Percentiles rank a stretch among this genome's conserved stretches.
phyloP scores from a whole-genome alignment of 192 early-diverging fungal genomes.

The Thamnidium elegans region DNA sequence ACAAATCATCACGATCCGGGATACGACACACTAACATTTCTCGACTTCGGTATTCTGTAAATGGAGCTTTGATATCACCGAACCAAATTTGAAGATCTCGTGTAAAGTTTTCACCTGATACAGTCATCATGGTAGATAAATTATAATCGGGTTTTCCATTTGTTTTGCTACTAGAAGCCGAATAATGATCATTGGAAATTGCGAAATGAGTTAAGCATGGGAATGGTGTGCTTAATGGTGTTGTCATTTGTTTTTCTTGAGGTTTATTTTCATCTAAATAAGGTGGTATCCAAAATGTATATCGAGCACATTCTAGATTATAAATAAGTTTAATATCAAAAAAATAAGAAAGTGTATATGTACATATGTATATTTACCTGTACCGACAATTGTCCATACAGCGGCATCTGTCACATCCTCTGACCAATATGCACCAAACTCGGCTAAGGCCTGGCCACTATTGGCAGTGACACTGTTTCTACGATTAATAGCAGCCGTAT shows the following conservation, averaged over 20 bases:
- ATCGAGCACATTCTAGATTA: constrained; percentile 46
- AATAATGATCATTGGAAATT: constrained; percentile 11
- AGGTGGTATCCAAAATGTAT: constrained; percentile 50
- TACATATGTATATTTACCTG: constrained; percentile 32
- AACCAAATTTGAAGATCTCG: constrained; percentile 69
- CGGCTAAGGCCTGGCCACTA: constrained; percentile 7
- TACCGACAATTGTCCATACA: constrained; percentile 91
- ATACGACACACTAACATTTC: constrained; percentile 44
- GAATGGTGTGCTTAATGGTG: not conserved
- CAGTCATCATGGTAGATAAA: constrained; percentile 8
- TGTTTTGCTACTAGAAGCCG: not conserved
- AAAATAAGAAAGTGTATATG: not conserved
- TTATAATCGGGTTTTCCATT: not conserved
- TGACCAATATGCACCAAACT: constrained; percentile 52
- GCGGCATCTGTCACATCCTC: constrained; percentile 81
- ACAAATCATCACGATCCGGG: constrained; percentile 22
- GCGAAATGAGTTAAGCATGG: constrained; percentile 31
- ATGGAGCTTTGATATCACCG: constrained; percentile 22
- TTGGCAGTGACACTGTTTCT: constrained; percentile 22
- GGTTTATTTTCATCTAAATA: constrained; percentile 11
- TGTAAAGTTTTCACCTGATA: constrained; percentile 65
- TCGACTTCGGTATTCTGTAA: constrained; percentile 35
- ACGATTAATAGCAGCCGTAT: constrained; percentile 2
- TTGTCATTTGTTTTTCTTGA: constrained; percentile 3
- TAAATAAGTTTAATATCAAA: not conserved